Percentiles rank a stretch among this genome's conserved stretches.
Evolutionary conservation across 1,284 basidiomycete genomes (phyloP).

Genomic region (Austroboletus rostrupii): DNA sequence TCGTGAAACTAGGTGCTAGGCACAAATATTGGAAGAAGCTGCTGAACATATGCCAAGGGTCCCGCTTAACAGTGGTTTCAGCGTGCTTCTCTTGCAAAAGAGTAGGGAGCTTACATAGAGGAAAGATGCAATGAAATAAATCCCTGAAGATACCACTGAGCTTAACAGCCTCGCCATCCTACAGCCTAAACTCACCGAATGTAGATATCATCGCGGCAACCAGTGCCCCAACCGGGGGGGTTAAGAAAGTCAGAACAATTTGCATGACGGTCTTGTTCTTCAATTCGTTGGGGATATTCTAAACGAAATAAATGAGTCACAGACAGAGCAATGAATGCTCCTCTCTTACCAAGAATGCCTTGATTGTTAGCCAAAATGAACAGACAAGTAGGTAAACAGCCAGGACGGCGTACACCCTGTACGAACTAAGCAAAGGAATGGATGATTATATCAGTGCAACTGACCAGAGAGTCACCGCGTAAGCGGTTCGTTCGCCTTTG

Average conservation of each 20-base stretch:
- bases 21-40: slow-evolving; percentile 92
- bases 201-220: slow-evolving; percentile 88
- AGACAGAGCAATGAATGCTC: neutral
- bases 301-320: slow-evolving; percentile 5
- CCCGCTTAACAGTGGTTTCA: slow-evolving; percentile 50
- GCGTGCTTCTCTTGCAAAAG: neutral
- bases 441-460: slow-evolving; percentile 19
- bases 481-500: slow-evolving; percentile 86
- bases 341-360: slow-evolving; percentile 67
- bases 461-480: slow-evolving; percentile 76
- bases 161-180: neutral
- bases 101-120: slow-evolving; percentile 68
- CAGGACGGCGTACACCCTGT: slow-evolving; percentile 76
- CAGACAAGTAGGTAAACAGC: slow-evolving; percentile 80
- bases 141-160: slow-evolving; percentile 40
- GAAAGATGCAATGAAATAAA: slow-evolving; percentile 82
- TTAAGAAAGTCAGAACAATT: slow-evolving; percentile 58
- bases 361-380: slow-evolving; percentile 79
- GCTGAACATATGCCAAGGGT: slow-evolving; percentile 99
- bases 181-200: slow-evolving; percentile 49
- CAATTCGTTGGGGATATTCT: slow-evolving; percentile 57
- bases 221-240: slow-evolving; percentile 75
- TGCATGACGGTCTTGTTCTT: slow-evolving; percentile 44
- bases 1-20: slow-evolving; percentile 88
- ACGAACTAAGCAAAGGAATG: slow-evolving; percentile 15